A percentile compares a stretch with the other conserved stretches of the same genome.
These are phyloP conservation scores for Raphanus sativus DNA, from an alignment of 345 rosid species.

Conservation along the genomic window DNA sequence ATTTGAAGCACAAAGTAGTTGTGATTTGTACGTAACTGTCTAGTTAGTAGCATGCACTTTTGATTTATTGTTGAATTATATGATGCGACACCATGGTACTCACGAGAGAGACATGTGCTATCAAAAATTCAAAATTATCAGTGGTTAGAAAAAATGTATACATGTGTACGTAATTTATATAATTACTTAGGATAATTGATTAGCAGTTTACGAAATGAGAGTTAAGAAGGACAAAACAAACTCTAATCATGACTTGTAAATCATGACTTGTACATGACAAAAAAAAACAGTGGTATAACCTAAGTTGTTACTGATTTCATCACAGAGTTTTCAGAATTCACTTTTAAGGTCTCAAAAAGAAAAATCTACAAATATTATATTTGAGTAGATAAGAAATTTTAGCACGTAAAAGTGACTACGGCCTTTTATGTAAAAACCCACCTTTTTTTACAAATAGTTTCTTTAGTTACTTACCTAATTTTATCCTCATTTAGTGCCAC, in stretches of 20 bases:
- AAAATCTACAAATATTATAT: background rate
- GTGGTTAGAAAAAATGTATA: background rate
- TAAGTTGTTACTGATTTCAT: background rate
- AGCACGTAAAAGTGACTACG: background rate
- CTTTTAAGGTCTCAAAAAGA: background rate
- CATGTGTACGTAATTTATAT: background rate
- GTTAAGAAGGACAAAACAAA: background rate
- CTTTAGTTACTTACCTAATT: constrained; percentile 14
- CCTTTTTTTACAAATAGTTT: background rate
- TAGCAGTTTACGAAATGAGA: background rate
- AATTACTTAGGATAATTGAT: background rate
- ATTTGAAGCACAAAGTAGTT: constrained; percentile 21
- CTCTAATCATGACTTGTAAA: constrained; percentile 1
- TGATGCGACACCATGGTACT: background rate
- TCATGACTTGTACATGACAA: constrained; percentile 20
- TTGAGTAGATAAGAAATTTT: background rate
- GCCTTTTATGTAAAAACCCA: background rate
- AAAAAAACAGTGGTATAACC: constrained; percentile 7
- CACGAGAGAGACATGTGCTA: constrained; percentile 14
- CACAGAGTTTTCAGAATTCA: background rate
- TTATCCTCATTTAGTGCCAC: constrained; percentile 12
- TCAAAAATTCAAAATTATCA: background rate
- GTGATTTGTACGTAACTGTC: constrained; percentile 12
- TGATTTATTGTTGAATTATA: constrained; percentile 4
- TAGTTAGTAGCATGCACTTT: constrained; percentile 21